phyloP scores from a whole-genome alignment of 2,329 filamentous ascomycete genomes.

The Tolypocladium amazonense region DNA sequence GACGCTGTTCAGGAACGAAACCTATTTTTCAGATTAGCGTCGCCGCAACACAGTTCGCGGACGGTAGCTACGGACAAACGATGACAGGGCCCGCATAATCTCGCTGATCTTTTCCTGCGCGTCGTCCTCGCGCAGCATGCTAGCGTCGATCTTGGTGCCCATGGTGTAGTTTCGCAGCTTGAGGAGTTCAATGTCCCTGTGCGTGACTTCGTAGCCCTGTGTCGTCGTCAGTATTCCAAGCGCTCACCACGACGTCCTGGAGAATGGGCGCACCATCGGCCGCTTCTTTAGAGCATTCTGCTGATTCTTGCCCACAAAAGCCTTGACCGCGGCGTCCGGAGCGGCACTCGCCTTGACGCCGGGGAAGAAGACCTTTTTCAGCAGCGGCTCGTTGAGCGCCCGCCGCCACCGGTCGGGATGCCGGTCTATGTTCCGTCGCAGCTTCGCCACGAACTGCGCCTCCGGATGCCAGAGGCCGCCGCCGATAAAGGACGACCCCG shows the following conservation, averaged over 20 bases:
- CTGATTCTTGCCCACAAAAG: conserved; percentile 60
- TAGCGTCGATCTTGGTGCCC: conserved; percentile 54
- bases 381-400: conserved; percentile 48
- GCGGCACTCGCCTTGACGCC: conserved; percentile 18
- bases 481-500: conserved; percentile 60
- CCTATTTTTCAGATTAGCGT: conserved; percentile 26
- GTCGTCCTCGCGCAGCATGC: conserved; percentile 49
- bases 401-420: conserved; percentile 59
- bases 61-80: conserved; percentile 50
- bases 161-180: conserved; percentile 74
- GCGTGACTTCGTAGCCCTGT: conserved; percentile 63
- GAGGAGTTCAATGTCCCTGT: conserved; percentile 70
- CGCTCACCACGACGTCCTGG: background rate
- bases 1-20: conserved; percentile 60
- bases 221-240: background rate
- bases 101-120: conserved; percentile 55
- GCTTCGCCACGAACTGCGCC: conserved; percentile 47
- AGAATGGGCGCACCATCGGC: conserved; percentile 56
- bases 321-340: conserved; percentile 48
- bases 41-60: background rate
- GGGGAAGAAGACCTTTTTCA: conserved; percentile 57
- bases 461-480: conserved; percentile 79
- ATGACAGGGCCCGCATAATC: conserved; percentile 57
- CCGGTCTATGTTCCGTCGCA: conserved; percentile 67
- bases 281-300: conserved; percentile 72